Base-by-base conservation (phyloP, 176 grass and related monocot species). In the Otatea glauca region DNA sequence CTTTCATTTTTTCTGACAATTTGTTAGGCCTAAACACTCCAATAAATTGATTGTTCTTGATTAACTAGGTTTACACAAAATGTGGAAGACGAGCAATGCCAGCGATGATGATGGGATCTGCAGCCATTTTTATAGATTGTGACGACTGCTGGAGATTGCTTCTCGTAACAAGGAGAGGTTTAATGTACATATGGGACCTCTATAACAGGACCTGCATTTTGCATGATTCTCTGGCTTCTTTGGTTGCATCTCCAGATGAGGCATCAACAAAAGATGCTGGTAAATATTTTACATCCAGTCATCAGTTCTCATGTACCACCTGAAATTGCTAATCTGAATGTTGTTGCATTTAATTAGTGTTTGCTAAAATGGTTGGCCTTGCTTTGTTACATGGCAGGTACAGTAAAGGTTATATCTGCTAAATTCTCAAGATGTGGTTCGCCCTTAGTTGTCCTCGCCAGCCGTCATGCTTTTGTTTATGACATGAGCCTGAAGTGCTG, bases 351-450 rank as follows among this genome's bases (percentile, higher is more conserved):
- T 20, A 49, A 23, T 65, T 76, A 54, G 35, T 87, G 72, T 70
- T 58, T 79, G 35, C 23, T 75, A 27, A 51, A n/a, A 42, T 72
- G 75, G 25, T 5, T 84, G 44, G 72, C 38, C 14, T 65, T 84
- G 23, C 84, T 72, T 84, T 80, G 78, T 80, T 72, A 25, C 61
- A 32, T 79, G 75, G 75, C 88, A 99, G 93, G 89, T 90, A 78
- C 86, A 81, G 82, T 99, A 74, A 95, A 91, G 81, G 60, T 99
- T 66, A 96, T 94, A 92, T 96, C 96, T 80, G 93, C 91, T 34
- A 92, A 89, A 77, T 94, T 99, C 44, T 99, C 96, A 29, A 96
- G 81, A 86, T 99, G 91, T 75, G 96, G 96, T 47, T 96, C 91
- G 41, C 96, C 96, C 35, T 84, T 98, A 78, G 86, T 98, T 75